These are phyloP conservation scores for Aspergillus latus DNA, from an alignment of 2,329 filamentous ascomycete genomes.

Conservation along the genomic window DNA sequence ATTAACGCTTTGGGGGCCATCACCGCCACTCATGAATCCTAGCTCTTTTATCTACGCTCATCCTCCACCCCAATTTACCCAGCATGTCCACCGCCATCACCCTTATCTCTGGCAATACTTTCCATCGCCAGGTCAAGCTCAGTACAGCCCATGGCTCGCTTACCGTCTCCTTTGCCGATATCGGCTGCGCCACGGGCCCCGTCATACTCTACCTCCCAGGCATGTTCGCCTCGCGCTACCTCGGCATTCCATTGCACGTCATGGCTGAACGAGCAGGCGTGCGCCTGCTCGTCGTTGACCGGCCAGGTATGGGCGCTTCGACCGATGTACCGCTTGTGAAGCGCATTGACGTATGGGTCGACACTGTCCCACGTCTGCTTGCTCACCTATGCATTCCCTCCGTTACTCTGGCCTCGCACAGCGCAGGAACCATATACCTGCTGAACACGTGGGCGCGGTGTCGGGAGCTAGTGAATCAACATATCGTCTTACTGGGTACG, in stretches of 20 bases:
- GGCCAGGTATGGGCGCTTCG: constrained; percentile 39
- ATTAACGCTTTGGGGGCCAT: too few species aligned
- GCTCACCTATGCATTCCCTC: constrained; percentile 29
- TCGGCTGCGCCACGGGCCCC: constrained; percentile 17
- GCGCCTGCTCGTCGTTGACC: constrained; percentile 27
- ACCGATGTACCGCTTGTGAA: constrained; percentile 38
- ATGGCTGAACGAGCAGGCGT: constrained; percentile 26
- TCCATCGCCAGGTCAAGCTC: constrained; percentile 26
- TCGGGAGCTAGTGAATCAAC: constrained; percentile 11
- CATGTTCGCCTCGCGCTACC: constrained; percentile 31
- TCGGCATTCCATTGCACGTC: constrained; percentile 22
- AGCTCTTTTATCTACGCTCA: too few species aligned
- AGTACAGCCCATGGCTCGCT: constrained; percentile 19
- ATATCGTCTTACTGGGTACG: constrained; percentile 19
- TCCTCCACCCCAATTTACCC: background rate
- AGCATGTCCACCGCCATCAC: background rate
- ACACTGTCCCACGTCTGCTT: constrained; percentile 43
- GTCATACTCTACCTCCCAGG: constrained; percentile 26
- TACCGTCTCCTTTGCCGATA: constrained; percentile 25
- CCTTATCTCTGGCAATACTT: constrained; percentile 21
- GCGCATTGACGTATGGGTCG: constrained; percentile 43
- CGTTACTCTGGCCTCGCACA: constrained; percentile 43
- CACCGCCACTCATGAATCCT: too few species aligned
- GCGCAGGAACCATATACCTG: constrained; percentile 45
- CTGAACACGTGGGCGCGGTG: constrained; percentile 39